These are phyloP conservation scores for Beta lomatogona DNA, from an alignment of 179 eudicot genomes.

Conservation along the genomic window DNA sequence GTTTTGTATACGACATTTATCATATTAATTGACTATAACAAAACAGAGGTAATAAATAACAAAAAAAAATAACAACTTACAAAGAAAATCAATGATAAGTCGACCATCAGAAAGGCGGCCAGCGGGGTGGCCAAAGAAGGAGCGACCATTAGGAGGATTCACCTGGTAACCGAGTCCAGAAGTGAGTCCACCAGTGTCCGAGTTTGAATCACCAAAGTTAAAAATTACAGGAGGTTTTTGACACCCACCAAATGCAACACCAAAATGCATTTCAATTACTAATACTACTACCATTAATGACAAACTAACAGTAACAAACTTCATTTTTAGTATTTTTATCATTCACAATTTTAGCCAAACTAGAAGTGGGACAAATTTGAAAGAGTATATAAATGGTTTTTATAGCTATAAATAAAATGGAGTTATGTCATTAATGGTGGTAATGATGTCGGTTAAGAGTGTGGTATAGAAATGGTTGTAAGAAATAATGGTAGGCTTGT, in stretches of 20 bases:
- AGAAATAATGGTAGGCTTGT: no score
- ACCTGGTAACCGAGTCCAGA: constrained; percentile 74
- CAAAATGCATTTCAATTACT: background rate
- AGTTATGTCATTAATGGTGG: no score
- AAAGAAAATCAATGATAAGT: constrained; percentile 83
- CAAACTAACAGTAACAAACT: background rate
- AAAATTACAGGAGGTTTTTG: constrained; percentile 52
- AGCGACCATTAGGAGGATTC: constrained; percentile 74
- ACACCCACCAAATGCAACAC: constrained; percentile 27
- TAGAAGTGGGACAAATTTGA: no score
- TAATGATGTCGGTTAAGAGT: no score
- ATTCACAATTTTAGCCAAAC: no score
- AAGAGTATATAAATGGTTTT: no score
- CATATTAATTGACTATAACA: background rate
- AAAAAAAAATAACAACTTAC: constrained; percentile 40
- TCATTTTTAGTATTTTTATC: background rate
- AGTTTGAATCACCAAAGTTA: constrained; percentile 95
- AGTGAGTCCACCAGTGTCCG: constrained; percentile 90
- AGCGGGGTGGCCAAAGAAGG: constrained; percentile 61
- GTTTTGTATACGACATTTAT: no score
- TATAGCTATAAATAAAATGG: no score
- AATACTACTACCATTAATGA: background rate
- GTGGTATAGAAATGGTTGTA: background rate
- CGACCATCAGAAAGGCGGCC: constrained; percentile 96
- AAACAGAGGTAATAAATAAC: background rate